Conservation (phyloP, 176 grass and related monocot genomes). For the Hordeum marinum region DNA sequence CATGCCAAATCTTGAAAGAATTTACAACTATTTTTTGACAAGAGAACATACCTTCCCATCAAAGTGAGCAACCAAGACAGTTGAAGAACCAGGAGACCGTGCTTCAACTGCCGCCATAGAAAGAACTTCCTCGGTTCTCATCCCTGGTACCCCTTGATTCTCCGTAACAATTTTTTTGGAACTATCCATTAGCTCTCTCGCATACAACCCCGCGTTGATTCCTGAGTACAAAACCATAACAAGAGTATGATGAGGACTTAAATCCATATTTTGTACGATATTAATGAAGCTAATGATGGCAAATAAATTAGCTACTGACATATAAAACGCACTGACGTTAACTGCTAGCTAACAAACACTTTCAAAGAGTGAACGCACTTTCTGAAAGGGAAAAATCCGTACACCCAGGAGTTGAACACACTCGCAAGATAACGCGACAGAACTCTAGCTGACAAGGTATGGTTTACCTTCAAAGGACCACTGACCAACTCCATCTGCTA, state of each 20-base stretch:
- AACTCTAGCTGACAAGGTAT: not conserved
- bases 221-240: constrained; percentile 25
- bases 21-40: not conserved
- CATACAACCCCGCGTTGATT: constrained; percentile 92
- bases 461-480: constrained; percentile 95
- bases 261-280: not conserved
- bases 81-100: constrained; percentile 83
- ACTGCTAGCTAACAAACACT: not conserved
- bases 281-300: not conserved
- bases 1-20: not conserved
- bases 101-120: constrained; percentile 58
- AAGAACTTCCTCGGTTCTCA: constrained; percentile 62
- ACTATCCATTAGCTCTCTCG: constrained; percentile 78
- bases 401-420: not conserved
- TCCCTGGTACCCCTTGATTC: constrained; percentile 42
- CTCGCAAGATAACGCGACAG: not conserved
- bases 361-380: constrained; percentile 1
- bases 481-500: constrained; percentile 97
- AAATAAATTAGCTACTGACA: not conserved
- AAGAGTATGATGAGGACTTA: not conserved
- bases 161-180: constrained; percentile 56
- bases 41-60: constrained; percentile 59
- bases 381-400: not conserved
- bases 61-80: constrained; percentile 91
- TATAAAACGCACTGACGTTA: not conserved